A percentile compares a stretch with the other conserved stretches of the same genome.
These are phyloP conservation scores for Chrysoporthe puriensis DNA, from an alignment of 2,329 filamentous ascomycete species.

Conservation along the genomic window DNA sequence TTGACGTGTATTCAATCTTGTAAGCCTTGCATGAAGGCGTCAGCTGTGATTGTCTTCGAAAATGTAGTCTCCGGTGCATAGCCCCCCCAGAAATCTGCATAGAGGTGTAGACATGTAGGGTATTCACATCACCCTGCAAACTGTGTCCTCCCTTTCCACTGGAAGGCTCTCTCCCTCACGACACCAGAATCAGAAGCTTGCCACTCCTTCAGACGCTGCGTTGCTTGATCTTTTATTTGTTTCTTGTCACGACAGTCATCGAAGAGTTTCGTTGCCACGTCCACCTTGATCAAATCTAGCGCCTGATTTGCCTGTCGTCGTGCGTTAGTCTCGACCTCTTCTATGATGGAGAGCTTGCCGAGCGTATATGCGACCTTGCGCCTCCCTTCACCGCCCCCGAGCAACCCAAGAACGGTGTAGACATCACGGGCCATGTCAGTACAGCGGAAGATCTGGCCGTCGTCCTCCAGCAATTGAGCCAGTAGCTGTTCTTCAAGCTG, in stretches of 20 bases:
- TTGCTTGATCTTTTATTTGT: not conserved
- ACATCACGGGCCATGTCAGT: constrained; percentile 2
- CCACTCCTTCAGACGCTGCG: constrained; percentile 10
- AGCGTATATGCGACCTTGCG: constrained; percentile 10
- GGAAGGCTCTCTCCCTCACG: constrained; percentile 13
- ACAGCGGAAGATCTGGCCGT: constrained; percentile 6
- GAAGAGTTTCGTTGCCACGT: constrained; percentile 12
- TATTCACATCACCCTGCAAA: not conserved
- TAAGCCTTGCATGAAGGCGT: too few species aligned
- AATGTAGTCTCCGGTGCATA: too few species aligned
- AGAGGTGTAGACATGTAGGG: not conserved
- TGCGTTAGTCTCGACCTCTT: not conserved
- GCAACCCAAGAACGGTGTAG: not conserved
- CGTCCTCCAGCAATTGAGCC: not conserved
- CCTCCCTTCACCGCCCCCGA: not conserved
- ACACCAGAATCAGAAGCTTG: not conserved
- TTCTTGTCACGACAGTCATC: not conserved
- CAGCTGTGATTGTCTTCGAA: too few species aligned
- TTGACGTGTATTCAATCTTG: too few species aligned
- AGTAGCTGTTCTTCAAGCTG: constrained; percentile 7
- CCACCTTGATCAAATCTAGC: constrained; percentile 13
- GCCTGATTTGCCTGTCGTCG: constrained; percentile 3
- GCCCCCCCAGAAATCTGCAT: too few species aligned
- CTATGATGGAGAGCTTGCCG: not conserved
- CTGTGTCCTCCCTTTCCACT: constrained; percentile 5